Evolutionary conservation across 495 filamentous ascomycete species (phyloP).

Genomic region (Alectoria sarmentosa): DNA sequence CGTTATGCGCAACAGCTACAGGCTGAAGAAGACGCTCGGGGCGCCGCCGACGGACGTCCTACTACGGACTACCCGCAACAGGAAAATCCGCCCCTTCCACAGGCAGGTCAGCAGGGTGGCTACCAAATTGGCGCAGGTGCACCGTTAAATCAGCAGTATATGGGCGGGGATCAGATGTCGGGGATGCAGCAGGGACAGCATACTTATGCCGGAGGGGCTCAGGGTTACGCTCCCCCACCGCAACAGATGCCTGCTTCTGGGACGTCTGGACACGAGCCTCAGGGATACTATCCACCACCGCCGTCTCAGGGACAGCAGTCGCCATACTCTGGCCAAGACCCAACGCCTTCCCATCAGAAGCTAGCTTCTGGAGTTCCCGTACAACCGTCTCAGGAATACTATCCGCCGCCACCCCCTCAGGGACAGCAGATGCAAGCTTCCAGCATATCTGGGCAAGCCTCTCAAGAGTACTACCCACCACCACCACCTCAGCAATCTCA

Average conservation of each 20-base stretch:
- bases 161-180: background rate
- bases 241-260: background rate
- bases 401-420: background rate
- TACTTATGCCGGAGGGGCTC: background rate
- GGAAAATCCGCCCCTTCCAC: background rate
- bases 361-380: background rate
- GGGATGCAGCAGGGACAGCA: slow-evolving; percentile 9
- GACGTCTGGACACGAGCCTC: background rate
- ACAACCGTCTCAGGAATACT: background rate
- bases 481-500: slow-evolving; percentile 11
- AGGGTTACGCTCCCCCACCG: background rate
- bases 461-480: slow-evolving; percentile 2
- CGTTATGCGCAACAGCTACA: background rate
- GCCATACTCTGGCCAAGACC: background rate
- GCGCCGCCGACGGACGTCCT: slow-evolving; percentile 4
- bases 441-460: background rate
- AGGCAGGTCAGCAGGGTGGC: slow-evolving; percentile 4
- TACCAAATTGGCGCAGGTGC: slow-evolving; percentile 16
- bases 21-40: slow-evolving; percentile 2
- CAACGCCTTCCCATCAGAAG: background rate
- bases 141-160: slow-evolving; percentile 14
- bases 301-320: slow-evolving; percentile 1
- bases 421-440: background rate
- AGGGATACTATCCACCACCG: slow-evolving; percentile 17
- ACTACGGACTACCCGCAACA: background rate